These are phyloP conservation scores for Chrysanthemum lavandulifolium DNA, from an alignment of 129 eudicot species.

Conservation along the genomic window DNA sequence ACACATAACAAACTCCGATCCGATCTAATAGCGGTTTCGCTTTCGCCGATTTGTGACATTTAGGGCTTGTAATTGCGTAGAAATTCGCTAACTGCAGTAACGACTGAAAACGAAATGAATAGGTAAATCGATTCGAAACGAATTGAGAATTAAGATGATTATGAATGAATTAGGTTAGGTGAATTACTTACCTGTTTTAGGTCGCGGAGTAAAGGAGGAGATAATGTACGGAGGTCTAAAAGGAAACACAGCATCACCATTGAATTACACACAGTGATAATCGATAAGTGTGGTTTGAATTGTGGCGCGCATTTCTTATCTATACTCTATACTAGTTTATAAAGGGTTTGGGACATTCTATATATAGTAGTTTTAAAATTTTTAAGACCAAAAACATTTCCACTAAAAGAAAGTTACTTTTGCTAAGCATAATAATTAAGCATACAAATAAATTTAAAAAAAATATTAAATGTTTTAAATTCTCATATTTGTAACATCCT, in stretches of 20 bases:
- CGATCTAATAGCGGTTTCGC: constrained; percentile 56
- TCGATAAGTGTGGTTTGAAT: too few relatives aligned
- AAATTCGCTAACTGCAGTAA: constrained; percentile 81
- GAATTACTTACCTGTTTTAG: constrained; percentile 63
- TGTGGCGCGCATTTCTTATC: too few relatives aligned
- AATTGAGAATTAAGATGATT: background rate
- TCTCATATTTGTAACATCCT: too few relatives aligned
- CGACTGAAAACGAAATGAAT: constrained; percentile 42
- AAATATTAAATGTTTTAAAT: too few relatives aligned
- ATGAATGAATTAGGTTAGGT: background rate
- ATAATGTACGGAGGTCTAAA: constrained; percentile 70
- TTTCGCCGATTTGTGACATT: constrained; percentile 32
- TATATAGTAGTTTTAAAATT: too few relatives aligned
- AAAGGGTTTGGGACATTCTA: too few relatives aligned
- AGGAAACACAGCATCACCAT: constrained; percentile 85
- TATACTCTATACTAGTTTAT: too few relatives aligned
- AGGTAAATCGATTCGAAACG: background rate
- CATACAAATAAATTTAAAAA: too few relatives aligned
- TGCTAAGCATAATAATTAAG: too few relatives aligned
- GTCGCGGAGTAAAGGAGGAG: constrained; percentile 70
- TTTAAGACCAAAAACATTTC: too few relatives aligned
- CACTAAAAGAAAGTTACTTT: too few relatives aligned
- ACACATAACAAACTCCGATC: constrained; percentile 72
- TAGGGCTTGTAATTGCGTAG: constrained; percentile 61
- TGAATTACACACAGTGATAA: constrained; percentile 5